Evolutionary conservation across 2,329 filamentous ascomycete species (phyloP).

Genomic region (Microsporum ferrugineum): DNA sequence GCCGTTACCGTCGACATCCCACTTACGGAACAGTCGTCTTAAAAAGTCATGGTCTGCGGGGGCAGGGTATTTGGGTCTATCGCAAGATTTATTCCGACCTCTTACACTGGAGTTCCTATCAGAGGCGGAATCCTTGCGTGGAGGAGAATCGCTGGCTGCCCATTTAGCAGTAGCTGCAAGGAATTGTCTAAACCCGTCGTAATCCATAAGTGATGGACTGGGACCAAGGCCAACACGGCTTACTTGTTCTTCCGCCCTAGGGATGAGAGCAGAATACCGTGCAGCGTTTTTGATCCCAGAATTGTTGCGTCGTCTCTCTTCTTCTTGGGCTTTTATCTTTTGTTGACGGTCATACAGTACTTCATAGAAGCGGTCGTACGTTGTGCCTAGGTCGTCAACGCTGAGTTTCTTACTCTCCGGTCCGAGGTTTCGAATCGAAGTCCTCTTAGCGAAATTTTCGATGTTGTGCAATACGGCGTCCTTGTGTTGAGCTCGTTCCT

Average conservation of each 20-base stretch:
- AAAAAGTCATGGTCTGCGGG: conserved; percentile 94
- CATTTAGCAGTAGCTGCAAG: conserved; percentile 80
- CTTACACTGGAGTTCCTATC: conserved; percentile 47
- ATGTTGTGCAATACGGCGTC: conserved; percentile 90
- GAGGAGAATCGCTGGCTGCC: conserved; percentile 80
- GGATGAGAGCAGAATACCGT: conserved; percentile 32
- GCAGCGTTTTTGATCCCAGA: conserved; percentile 37
- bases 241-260: conserved; percentile 55
- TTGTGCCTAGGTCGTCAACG: conserved; percentile 70
- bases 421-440: conserved; percentile 87
- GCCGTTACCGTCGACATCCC: conserved; percentile 70
- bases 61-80: conserved; percentile 42
- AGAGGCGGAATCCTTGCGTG: conserved; percentile 38
- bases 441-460: conserved; percentile 93
- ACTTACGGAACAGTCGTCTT: conserved; percentile 71
- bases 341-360: conserved; percentile 87
- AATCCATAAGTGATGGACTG: conserved; percentile 91
- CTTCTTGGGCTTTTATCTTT: conserved; percentile 63
- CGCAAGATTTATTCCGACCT: conserved; percentile 44
- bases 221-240: conserved; percentile 79
- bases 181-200: conserved; percentile 90
- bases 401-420: conserved; percentile 88
- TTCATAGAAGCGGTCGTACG: conserved; percentile 91
- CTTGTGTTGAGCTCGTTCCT: conserved; percentile 84
- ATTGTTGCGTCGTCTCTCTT: conserved; percentile 53